Percentiles rank a stretch among this genome's conserved stretches.
These are phyloP conservation scores for Pleurotus pulmonarius DNA, from an alignment of 768 basidiomycete species.

Conservation along the genomic window DNA sequence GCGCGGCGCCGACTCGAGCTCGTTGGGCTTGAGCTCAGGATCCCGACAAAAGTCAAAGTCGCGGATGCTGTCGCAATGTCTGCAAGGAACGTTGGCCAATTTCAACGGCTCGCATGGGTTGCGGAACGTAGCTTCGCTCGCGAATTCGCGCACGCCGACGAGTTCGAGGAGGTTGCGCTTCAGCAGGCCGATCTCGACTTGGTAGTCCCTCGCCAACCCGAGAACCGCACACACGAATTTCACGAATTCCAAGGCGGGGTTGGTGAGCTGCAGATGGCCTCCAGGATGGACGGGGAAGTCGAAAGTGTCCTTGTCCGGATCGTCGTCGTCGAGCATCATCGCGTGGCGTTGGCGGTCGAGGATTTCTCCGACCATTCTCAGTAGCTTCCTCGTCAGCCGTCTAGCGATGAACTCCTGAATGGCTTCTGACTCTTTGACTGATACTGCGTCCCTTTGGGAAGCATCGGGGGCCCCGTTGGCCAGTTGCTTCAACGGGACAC, in stretches of 20 bases:
- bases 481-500: slow-evolving; percentile 71
- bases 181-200: slow-evolving; percentile 83
- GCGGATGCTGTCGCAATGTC: slow-evolving; percentile 76
- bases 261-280: slow-evolving; percentile 70
- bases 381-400: slow-evolving; percentile 74
- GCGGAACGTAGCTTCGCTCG: slow-evolving; percentile 77
- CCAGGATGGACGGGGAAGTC: slow-evolving; percentile 87
- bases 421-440: slow-evolving; percentile 63
- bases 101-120: slow-evolving; percentile 91
- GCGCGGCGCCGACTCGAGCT: slow-evolving; percentile 43
- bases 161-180: slow-evolving; percentile 89
- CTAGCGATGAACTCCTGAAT: slow-evolving; percentile 76
- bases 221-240: slow-evolving; percentile 86
- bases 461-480: slow-evolving; percentile 59
- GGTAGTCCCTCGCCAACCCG: slow-evolving; percentile 72
- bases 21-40: slow-evolving; percentile 68
- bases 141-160: slow-evolving; percentile 83
- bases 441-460: slow-evolving; percentile 64
- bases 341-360: slow-evolving; percentile 61
- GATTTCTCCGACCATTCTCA: slow-evolving; percentile 63
- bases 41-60: slow-evolving; percentile 98
- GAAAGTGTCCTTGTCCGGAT: slow-evolving; percentile 48
- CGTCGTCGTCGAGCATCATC: slow-evolving; percentile 41
- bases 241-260: slow-evolving; percentile 84
- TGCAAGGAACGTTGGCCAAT: slow-evolving; percentile 83